phyloP scores from a whole-genome alignment of 805 yeast genomes.

The Candida sithepensis region DNA sequence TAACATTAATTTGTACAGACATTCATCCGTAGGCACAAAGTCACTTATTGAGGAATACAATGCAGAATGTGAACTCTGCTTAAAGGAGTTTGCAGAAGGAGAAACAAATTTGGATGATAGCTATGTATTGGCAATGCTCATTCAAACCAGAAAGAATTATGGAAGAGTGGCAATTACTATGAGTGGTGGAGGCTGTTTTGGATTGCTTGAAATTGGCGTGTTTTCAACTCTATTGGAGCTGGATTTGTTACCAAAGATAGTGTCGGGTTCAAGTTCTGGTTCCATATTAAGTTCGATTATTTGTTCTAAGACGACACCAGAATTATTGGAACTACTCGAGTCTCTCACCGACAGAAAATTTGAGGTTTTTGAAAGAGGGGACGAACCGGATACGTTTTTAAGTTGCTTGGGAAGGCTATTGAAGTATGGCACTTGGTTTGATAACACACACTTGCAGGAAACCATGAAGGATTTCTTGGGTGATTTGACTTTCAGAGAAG shows the following conservation, averaged over 20 bases:
- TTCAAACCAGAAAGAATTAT: constrained; percentile 84
- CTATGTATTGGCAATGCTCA: constrained; percentile 70
- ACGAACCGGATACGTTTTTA: constrained; percentile 48
- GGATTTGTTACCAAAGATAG: constrained; percentile 75
- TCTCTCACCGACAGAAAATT: constrained; percentile 58
- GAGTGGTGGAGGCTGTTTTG: constrained; percentile 95
- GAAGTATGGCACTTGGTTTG: constrained; percentile 89
- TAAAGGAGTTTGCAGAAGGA: constrained; percentile 38
- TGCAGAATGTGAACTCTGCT: constrained; percentile 60
- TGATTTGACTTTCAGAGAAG: constrained; percentile 88
- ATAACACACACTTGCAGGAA: constrained; percentile 61
- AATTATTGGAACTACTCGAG: constrained; percentile 52
- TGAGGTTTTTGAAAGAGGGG: constrained; percentile 46
- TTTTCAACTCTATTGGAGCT: constrained; percentile 71
- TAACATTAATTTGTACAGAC: constrained; percentile 69
- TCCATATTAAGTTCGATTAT: constrained; percentile 89
- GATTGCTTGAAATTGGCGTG: constrained; percentile 90
- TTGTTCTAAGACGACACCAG: constrained; percentile 76
- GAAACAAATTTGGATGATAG: constrained; percentile 54
- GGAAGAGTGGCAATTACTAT: constrained; percentile 95
- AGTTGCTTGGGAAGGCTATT: constrained; percentile 58
- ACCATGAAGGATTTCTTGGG: constrained; percentile 82
- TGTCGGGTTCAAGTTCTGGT: constrained; percentile 95
- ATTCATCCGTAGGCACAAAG: constrained; percentile 85
- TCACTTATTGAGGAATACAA: constrained; percentile 77